A percentile compares a stretch with the other conserved stretches of the same genome.
Evolutionary conservation across 2,329 filamentous ascomycete genomes (phyloP).

Genomic region (Ophiocordyceps polyrhachis-furcata): DNA sequence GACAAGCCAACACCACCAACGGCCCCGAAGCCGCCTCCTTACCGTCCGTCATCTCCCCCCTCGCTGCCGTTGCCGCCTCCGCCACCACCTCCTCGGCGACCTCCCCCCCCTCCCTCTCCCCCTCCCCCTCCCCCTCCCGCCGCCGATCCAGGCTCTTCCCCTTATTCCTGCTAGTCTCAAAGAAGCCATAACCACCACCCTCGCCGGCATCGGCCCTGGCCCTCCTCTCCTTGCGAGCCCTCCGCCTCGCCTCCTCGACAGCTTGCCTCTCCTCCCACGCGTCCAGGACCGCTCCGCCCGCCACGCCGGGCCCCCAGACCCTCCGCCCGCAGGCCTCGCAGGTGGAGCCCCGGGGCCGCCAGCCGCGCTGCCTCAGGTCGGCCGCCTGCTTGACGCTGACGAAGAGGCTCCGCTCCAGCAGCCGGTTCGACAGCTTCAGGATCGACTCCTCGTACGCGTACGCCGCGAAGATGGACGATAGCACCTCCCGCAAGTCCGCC

Average conservation of each 20-base stretch:
- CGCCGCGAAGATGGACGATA: slow-evolving; percentile 80
- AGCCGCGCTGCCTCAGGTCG: slow-evolving; percentile 61
- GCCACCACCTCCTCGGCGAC: slow-evolving; percentile 16
- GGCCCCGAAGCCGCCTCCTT: slow-evolving; percentile 38
- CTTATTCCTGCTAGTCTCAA: slow-evolving; percentile 17
- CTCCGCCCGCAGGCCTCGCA: slow-evolving; percentile 74
- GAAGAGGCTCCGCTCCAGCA: slow-evolving; percentile 81
- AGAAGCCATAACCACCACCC: background rate
- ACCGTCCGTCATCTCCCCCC: slow-evolving; percentile 7
- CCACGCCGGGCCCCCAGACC: slow-evolving; percentile 74
- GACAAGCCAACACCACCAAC: slow-evolving; percentile 49
- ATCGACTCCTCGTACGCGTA: slow-evolving; percentile 93
- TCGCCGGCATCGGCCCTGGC: slow-evolving; percentile 18
- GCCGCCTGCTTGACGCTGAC: slow-evolving; percentile 60
- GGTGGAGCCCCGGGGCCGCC: slow-evolving; percentile 69
- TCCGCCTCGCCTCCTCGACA: slow-evolving; percentile 25
- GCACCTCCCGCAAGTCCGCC: slow-evolving; percentile 66
- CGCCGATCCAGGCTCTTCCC: slow-evolving; percentile 23
- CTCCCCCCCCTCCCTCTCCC: slow-evolving; percentile 17
- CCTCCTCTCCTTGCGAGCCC: slow-evolving; percentile 20
- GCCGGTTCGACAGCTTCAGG: slow-evolving; percentile 62
- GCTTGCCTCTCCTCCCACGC: slow-evolving; percentile 54
- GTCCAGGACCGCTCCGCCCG: slow-evolving; percentile 54
- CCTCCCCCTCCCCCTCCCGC: slow-evolving; percentile 13
- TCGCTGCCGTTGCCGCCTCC: slow-evolving; percentile 16